A percentile compares a stretch with the other conserved stretches of the same genome.
Evolutionary conservation across 1,139 yeast species (phyloP).

Genomic region (Diutina pseudorugosa): DNA sequence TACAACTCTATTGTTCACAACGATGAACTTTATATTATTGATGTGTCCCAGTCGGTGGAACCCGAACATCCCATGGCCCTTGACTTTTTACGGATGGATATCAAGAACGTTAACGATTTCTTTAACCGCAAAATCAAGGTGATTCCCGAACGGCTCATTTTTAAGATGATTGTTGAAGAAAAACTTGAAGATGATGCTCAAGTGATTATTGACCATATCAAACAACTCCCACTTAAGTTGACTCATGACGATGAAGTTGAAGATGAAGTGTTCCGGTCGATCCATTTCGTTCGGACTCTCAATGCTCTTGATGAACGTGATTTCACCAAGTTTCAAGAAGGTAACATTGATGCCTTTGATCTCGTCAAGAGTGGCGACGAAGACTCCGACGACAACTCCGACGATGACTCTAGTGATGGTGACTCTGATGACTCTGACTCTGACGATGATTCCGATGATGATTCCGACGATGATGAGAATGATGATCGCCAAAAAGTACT

Average conservation of each 20-base stretch:
- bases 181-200: conserved; percentile 20
- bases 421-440: conserved; percentile 20
- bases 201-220: not conserved
- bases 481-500: conserved; percentile 13
- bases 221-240: not conserved
- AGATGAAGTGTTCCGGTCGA: conserved; percentile 79
- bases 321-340: conserved; percentile 67
- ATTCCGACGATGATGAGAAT: too few species aligned
- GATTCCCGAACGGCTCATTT: conserved; percentile 71
- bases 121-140: conserved; percentile 64
- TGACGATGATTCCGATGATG: conserved; percentile 14
- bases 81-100: conserved; percentile 93
- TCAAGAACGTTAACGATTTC: conserved; percentile 86
- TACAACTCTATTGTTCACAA: conserved; percentile 84
- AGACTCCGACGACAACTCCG: conserved; percentile 11
- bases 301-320: conserved; percentile 79
- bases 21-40: conserved; percentile 75
- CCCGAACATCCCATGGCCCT: conserved; percentile 97
- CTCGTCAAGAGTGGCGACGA: conserved; percentile 35
- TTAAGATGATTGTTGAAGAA: conserved; percentile 42
- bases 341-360: conserved; percentile 44
- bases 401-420: conserved; percentile 7
- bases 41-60: conserved; percentile 95
- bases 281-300: conserved; percentile 70
- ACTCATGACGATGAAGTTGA: conserved; percentile 33